These are phyloP conservation scores for Xylariaceae sp. DNA, from an alignment of 2,329 filamentous ascomycete species.

Conservation along the genomic window DNA sequence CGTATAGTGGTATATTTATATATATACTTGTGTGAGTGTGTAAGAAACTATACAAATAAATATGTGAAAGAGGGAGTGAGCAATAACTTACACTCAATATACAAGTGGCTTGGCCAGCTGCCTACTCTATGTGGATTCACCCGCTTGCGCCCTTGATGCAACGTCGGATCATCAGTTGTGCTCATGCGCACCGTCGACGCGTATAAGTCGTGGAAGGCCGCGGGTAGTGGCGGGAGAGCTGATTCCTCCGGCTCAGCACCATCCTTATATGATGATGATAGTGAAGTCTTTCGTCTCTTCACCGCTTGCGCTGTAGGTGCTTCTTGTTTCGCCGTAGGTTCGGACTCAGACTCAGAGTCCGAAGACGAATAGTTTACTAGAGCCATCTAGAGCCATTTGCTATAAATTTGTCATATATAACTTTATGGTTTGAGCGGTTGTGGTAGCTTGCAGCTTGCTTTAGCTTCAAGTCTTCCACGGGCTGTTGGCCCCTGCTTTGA, in stretches of 20 bases:
- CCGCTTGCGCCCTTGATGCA: conserved; percentile 85
- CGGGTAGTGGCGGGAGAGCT: conserved; percentile 72
- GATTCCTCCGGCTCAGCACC: conserved; percentile 7
- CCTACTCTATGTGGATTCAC: conserved; percentile 82
- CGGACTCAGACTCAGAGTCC: conserved; percentile 28
- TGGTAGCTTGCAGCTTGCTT: not conserved
- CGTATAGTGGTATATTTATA: not conserved
- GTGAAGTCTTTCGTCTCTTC: conserved; percentile 33
- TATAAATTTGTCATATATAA: not conserved
- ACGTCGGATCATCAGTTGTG: conserved; percentile 76
- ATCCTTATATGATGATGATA: conserved; percentile 4
- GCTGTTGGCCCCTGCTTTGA: too few relatives aligned
- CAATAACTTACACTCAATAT: conserved; percentile 78
- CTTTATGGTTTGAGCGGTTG: not conserved
- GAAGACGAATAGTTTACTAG: conserved; percentile 46
- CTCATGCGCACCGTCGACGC: conserved; percentile 77
- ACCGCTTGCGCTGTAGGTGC: conserved; percentile 9
- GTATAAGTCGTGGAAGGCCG: conserved; percentile 86
- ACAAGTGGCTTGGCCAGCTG: conserved; percentile 92
- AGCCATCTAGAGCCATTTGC: conserved; percentile 29
- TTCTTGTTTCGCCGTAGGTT: conserved; percentile 9
- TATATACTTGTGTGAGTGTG: not conserved
- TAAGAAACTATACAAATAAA: not conserved
- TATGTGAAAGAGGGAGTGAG: not conserved
- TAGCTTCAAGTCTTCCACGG: not conserved